Percentiles rank a stretch among this genome's conserved stretches.
These are phyloP conservation scores for Plantago major DNA, from an alignment of 257 asterid species.

Conservation along the genomic window DNA sequence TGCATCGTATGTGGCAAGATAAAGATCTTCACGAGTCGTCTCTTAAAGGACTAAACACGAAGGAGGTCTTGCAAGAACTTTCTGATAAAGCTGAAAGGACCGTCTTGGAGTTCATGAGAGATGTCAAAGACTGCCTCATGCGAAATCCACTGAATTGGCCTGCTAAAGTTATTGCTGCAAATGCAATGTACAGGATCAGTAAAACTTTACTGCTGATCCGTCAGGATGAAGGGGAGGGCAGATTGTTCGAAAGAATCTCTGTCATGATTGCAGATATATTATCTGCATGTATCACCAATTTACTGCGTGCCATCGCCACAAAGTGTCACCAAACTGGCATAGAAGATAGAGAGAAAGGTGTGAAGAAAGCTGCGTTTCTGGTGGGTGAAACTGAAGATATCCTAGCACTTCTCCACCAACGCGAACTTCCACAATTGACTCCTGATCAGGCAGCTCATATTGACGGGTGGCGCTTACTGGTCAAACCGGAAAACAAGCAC, in stretches of 20 bases:
- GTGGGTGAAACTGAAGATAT: slow-evolving; percentile 35
- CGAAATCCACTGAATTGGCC: slow-evolving; percentile 20
- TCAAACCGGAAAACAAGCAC: neutral
- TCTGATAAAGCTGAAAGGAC: neutral
- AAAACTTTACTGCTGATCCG: slow-evolving; percentile 13
- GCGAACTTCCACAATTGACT: slow-evolving; percentile 13
- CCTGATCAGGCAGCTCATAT: slow-evolving; percentile 16
- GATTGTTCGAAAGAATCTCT: slow-evolving; percentile 19
- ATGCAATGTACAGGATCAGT: slow-evolving; percentile 35
- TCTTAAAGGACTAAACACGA: neutral
- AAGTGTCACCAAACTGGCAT: slow-evolving; percentile 21
- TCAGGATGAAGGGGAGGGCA: slow-evolving; percentile 12
- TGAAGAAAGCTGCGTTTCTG: slow-evolving; percentile 24
- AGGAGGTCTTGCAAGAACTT: slow-evolving; percentile 5
- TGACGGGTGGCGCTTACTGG: slow-evolving; percentile 20
- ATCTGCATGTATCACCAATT: slow-evolving; percentile 37
- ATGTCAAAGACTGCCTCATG: neutral
- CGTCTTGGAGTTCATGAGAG: slow-evolving; percentile 3
- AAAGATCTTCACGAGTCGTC: neutral
- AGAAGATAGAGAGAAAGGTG: slow-evolving; percentile 30
- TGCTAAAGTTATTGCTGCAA: slow-evolving; percentile 18
- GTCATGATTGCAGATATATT: slow-evolving; percentile 33
- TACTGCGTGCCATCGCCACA: slow-evolving; percentile 16
- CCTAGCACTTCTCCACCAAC: slow-evolving; percentile 21
- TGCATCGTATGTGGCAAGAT: neutral